Percentiles rank a stretch among this genome's conserved stretches.
phyloP scores from a whole-genome alignment of 306 rosid genomes.

The Crataegus laevigata region DNA sequence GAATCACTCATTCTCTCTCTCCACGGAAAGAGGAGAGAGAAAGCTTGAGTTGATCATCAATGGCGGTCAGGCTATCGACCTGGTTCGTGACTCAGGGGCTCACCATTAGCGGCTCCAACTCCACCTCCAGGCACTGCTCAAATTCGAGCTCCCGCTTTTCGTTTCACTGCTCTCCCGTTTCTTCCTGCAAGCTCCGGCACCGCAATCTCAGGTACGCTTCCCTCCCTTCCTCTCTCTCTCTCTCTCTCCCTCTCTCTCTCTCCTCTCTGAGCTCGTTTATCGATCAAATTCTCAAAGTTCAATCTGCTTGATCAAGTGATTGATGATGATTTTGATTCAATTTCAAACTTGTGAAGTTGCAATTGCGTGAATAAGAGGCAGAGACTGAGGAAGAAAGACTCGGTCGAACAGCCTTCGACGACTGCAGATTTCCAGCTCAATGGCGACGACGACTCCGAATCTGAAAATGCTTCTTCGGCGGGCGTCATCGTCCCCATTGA shows the following conservation, averaged over 20 bases:
- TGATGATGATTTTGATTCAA: background rate
- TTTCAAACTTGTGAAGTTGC: conserved; percentile 36
- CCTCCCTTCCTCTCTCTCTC: background rate
- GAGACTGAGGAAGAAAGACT: conserved; percentile 55
- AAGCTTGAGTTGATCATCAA: conserved; percentile 5
- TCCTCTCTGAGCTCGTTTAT: background rate
- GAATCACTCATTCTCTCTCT: background rate
- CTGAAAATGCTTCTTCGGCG: conserved; percentile 22
- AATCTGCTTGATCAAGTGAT: background rate
- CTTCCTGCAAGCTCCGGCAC: conserved; percentile 51
- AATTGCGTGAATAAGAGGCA: conserved; percentile 54
- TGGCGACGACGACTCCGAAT: conserved; percentile 37
- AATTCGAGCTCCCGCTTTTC: conserved; percentile 23
- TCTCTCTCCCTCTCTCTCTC: no score
- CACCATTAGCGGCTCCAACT: background rate
- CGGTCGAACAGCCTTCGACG: conserved; percentile 29
- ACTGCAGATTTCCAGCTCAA: conserved; percentile 35
- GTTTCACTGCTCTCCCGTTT: conserved; percentile 23
- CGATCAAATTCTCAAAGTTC: background rate
- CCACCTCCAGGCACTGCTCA: conserved; percentile 18
- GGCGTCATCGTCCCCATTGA: conserved; percentile 26
- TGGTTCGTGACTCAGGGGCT: conserved; percentile 50
- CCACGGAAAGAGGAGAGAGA: background rate
- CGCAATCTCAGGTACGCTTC: conserved; percentile 46
- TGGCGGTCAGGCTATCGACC: conserved; percentile 57